Evolutionary conservation across 1,139 yeast genomes (phyloP).

Genomic region (Geotrichum carabidarum): DNA sequence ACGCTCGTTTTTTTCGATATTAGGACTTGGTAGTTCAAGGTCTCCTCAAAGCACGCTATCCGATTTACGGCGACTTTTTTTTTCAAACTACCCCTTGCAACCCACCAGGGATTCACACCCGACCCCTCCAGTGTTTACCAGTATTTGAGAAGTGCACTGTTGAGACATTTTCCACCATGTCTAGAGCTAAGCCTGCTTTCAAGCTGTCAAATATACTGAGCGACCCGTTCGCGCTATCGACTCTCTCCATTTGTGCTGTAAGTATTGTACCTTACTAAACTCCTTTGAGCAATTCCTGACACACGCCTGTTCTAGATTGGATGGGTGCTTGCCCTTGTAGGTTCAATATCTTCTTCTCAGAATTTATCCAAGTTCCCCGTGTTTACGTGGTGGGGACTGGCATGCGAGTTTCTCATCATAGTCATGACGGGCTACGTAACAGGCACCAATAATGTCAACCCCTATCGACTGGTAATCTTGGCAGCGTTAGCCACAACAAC

Average conservation of each 20-base stretch:
- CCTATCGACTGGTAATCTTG: slow-evolving; percentile 55
- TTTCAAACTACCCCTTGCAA: no score
- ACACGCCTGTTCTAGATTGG: slow-evolving; percentile 30
- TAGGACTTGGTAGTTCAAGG: no score
- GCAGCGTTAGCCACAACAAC: slow-evolving; percentile 62
- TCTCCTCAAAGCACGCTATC: no score
- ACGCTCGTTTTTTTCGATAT: no score
- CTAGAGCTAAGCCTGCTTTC: slow-evolving; percentile 5
- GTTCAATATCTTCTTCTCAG: slow-evolving; percentile 63
- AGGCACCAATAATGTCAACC: slow-evolving; percentile 61
- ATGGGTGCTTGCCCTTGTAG: slow-evolving; percentile 85
- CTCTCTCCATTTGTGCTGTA: slow-evolving; percentile 17
- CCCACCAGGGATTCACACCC: no score
- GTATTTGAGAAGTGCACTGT: no score
- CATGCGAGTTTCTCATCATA: slow-evolving; percentile 64
- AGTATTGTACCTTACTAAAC: background rate
- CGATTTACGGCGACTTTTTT: no score
- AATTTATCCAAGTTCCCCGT: slow-evolving; percentile 52
- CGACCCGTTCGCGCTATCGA: slow-evolving; percentile 20
- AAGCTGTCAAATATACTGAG: slow-evolving; percentile 16
- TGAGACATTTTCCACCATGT: no score
- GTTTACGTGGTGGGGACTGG: slow-evolving; percentile 98
- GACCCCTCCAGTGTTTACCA: no score
- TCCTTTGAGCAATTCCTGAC: background rate
- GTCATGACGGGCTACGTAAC: slow-evolving; percentile 55